Base-by-base conservation (phyloP, 2,329 filamentous ascomycete species). In the Fusarium sacchari region DNA sequence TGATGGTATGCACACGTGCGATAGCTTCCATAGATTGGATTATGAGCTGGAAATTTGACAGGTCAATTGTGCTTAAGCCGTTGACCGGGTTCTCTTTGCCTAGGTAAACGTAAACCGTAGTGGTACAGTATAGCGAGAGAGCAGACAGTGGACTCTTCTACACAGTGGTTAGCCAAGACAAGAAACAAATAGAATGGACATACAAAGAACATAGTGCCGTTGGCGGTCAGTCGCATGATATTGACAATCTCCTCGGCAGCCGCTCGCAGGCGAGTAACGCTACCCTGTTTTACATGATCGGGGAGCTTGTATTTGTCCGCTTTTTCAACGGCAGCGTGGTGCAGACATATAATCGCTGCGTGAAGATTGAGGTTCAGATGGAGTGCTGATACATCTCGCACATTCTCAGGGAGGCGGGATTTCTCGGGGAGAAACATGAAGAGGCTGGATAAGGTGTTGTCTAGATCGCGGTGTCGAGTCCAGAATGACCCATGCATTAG, bases 341-440 rank as follows among this genome's bases (percentile, higher is more conserved):
- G 95, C 10, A 98, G 86, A 80, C 94, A 97, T 60, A 98, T 97
- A 14, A 93, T 89, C 3, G 94, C 92, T 2, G 95, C 94, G 78
- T 98, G 95, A 6, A 98, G 89, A 78, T 94, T 95, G 86, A 98
- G 92, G 73, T 97, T 97, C 57, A 92, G 87, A 79, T 97, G 95
- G 1, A 97, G 88, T 12, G 94, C 90, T 50, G 93, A 91, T 2
- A 92, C 87, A 74, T 97, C 89, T 43, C 88, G 86, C 58, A 94
- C 83, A 18, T 92, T 91, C 32, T 86, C 83, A 0, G 95, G 94
- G 30, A 97, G 83, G 40, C 94, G 89, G 47, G 97, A 87, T 66
- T 90, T 86, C 64, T 92, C 90, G 0, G 96, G 95, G 11, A 98
- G 84, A 37, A 92, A 92, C 80, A 97, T 90, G 61, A 95, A 92